These are phyloP conservation scores for Crataegus laevigata DNA, from an alignment of 306 rosid species.

Conservation along the genomic window DNA sequence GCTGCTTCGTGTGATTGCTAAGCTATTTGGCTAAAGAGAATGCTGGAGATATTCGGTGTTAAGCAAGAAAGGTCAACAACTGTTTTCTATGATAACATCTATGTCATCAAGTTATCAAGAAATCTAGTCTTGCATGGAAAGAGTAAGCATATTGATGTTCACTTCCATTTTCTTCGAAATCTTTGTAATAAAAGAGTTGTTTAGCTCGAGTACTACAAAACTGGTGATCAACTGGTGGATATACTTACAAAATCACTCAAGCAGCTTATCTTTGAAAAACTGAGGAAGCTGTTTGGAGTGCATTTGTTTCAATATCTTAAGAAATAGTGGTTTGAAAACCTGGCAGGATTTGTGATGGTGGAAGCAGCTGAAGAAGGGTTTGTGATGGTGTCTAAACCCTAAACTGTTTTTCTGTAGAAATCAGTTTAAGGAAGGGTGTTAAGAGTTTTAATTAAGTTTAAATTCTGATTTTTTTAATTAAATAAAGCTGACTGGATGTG, in stretches of 20 bases:
- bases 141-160: background rate
- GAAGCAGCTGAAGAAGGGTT: background rate
- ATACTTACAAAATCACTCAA: background rate
- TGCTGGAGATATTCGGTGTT: rapidly evolving
- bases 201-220: background rate
- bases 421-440: background rate
- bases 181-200: background rate
- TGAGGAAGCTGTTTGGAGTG: background rate
- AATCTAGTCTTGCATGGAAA: background rate
- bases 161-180: background rate
- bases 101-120: background rate
- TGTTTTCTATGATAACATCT: background rate
- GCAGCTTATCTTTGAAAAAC: background rate
- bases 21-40: background rate
- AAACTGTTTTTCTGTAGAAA: background rate
- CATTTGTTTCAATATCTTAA: background rate
- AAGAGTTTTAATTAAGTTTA: background rate
- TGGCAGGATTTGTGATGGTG: rapidly evolving
- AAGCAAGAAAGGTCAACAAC: background rate
- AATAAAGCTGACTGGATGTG: background rate
- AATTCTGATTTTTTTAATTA: background rate
- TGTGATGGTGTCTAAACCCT: background rate
- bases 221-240: background rate
- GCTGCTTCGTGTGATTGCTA: background rate
- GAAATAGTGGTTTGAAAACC: rapidly evolving